Base-by-base conservation (phyloP, 2,329 filamentous ascomycete species). In the Rutstroemia sp. region DNA sequence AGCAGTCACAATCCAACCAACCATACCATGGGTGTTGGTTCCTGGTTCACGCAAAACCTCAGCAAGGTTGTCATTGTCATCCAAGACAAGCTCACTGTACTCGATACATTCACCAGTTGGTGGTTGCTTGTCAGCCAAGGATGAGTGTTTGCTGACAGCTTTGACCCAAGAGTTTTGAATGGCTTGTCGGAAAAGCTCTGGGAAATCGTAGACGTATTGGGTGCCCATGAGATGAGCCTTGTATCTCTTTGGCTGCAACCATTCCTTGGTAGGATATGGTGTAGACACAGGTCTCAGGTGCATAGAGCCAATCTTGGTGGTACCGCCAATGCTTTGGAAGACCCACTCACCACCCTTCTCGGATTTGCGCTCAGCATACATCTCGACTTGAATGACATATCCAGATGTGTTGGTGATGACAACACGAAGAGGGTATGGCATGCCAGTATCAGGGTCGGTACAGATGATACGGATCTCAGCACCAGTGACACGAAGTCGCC, bases 151-250 rank as follows among this genome's bases (percentile, higher is more conserved):
- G 71, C 85, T 83, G 62, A 88, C 80, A 56, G 85, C 84, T 72
- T 86, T 86, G 69, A 78, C 76, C 94, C 94, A 99, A 74, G 83
- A 88, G 79, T 96, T 96, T 77, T 96, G 91, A 70, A 96, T 90
- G 46, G 94, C 91, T 75, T 97, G 94, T 69, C 94, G 85, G 88
- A 99, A 99, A 49, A 99, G 85, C 80, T 99, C 94, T 30, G 94
- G 94, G 87, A 99, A 99, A 74, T 99, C 94, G 72, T 99, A 99
- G 54, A 97, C 94, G 71, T 96, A 99, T 75, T 99, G 94, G 27
- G 94, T 99, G 62, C 94, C 94, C 92, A 99, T 96, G 60, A 97
- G 78, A 72, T 99, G 94, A 64, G 94, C 94, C 86, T 96, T 96
- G 85, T 99, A 97, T 67, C 94, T 86, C 85, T 97, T 97, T 61